Conservation (phyloP, 106 monocot species). For the Hemerocallis citrina region DNA sequence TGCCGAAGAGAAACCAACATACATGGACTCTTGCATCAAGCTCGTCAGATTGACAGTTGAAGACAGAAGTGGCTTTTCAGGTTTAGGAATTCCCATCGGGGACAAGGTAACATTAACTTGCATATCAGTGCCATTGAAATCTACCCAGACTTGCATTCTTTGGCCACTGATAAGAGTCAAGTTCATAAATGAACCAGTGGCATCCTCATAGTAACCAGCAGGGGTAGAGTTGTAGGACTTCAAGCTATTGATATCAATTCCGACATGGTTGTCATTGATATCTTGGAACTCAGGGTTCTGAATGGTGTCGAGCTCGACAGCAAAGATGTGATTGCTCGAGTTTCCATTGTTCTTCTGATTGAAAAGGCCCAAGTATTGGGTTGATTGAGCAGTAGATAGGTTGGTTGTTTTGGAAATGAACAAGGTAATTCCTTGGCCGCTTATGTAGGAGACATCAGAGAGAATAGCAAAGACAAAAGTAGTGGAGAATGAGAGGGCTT, state of each 20-base stretch:
- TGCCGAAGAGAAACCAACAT: constrained; percentile 33
- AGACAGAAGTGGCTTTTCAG: constrained; percentile 21
- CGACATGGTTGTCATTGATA: constrained; percentile 12
- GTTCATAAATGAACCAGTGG: neutral
- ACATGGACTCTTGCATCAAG: constrained; percentile 14
- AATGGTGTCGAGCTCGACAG: constrained; percentile 55
- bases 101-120: constrained; percentile 25
- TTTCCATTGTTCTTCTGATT: constrained; percentile 4
- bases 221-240: neutral
- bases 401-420: constrained; percentile 3
- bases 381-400: neutral
- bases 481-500: constrained; percentile 12
- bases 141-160: constrained; percentile 33
- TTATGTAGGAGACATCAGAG: neutral
- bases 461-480: constrained; percentile 11
- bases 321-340: constrained; percentile 21
- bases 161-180: constrained; percentile 17
- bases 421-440: constrained; percentile 3
- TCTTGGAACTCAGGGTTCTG: constrained; percentile 31
- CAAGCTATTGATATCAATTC: constrained; percentile 8
- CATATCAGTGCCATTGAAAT: constrained; percentile 16
- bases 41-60: constrained; percentile 14
- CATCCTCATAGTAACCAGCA: neutral
- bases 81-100: constrained; percentile 13
- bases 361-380: constrained; percentile 11